A percentile compares a stretch with the other conserved stretches of the same genome.
Evolutionary conservation across 2,329 filamentous ascomycete genomes (phyloP).

Genomic region (Orbilia ellipsospora): DNA sequence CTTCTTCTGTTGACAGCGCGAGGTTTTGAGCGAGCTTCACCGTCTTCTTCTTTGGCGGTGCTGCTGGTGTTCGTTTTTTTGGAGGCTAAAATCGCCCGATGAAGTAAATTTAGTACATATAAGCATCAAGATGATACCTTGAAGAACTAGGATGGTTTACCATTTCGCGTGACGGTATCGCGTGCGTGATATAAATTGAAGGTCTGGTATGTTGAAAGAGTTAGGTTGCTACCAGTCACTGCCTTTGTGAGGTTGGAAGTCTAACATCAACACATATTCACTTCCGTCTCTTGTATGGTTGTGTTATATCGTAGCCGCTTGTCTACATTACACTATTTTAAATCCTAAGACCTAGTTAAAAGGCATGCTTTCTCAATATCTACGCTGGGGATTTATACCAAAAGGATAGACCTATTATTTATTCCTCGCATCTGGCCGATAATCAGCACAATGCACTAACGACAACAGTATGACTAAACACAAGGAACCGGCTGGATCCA

Average conservation of each 20-base stretch:
- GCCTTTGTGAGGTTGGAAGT: not conserved
- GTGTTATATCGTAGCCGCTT: too few relatives aligned
- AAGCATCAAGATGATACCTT: not conserved
- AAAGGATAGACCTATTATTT: too few relatives aligned
- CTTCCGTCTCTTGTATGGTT: not conserved
- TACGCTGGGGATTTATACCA: too few relatives aligned
- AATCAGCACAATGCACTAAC: too few relatives aligned
- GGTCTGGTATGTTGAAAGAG: not conserved
- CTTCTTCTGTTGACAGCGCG: slow-evolving; percentile 44
- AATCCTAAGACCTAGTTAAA: too few relatives aligned
- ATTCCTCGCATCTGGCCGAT: too few relatives aligned
- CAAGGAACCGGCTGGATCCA: too few relatives aligned
- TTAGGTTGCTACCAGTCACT: not conserved
- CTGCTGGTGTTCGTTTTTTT: slow-evolving; percentile 31
- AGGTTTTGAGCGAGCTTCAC: slow-evolving; percentile 53
- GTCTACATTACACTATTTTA: too few relatives aligned
- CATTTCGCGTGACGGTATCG: slow-evolving; percentile 3
- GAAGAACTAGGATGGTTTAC: not conserved
- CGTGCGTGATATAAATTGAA: not conserved
- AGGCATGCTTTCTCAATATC: too few relatives aligned
- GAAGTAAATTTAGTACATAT: not conserved
- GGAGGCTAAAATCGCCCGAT: slow-evolving; percentile 26
- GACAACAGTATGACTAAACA: too few relatives aligned
- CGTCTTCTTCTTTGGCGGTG: slow-evolving; percentile 36
- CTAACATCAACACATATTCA: not conserved